Evolutionary conservation across 1,284 basidiomycete species (phyloP), one percentile per base, ranked within the genome.

Genomic region (Apiotrichum akiyoshidainum): DNA sequence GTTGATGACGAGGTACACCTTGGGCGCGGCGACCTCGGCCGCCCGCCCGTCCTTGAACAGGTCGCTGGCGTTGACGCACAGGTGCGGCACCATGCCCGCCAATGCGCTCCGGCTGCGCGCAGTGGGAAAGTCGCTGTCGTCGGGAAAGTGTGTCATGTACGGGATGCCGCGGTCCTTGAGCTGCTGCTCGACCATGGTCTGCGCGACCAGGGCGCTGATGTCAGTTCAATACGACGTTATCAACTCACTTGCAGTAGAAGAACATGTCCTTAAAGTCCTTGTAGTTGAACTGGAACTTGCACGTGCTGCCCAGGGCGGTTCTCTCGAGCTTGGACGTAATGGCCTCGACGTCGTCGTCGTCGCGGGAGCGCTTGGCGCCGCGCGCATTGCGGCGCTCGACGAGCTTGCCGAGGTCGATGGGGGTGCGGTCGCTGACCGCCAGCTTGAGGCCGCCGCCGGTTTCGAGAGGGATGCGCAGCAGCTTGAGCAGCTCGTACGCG

Each of bases 1-100:
- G 31, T 90, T 81, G 6, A 92, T 87, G 61, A 90, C 87, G 54
- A 96, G 85, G 46, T 87, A 87, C 53, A 95, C 90, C 71, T 92
- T 92, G 8, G 88, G 87, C 86, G 91, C 89, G 9, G 90, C 90
- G 5, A 90, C 89, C 69, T 91, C 89, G n/a, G 86, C 87, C 2
- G 89, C 88, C 4, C 87, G 86, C 1, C 87, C 87, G 14, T 87
- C 88, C 0, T 87, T 86, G 33, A 93, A 81, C 49, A 95, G 86
- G 63, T 91, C 85, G 21, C 84, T 81, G 0, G 91, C 88, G 64
- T 88, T 85, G 31, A 95, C 88, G 63, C 88, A 90, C 7, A 95
- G 81, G 5, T 85, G 86, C 0, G 92, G 89, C 86, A 71, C 69
- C 88, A 86, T 50, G 82, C 81, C 67, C 82, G 82, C 71, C 14